Evolutionary conservation across 306 rosid species (phyloP).

Genomic region (Medicago lupulina): DNA sequence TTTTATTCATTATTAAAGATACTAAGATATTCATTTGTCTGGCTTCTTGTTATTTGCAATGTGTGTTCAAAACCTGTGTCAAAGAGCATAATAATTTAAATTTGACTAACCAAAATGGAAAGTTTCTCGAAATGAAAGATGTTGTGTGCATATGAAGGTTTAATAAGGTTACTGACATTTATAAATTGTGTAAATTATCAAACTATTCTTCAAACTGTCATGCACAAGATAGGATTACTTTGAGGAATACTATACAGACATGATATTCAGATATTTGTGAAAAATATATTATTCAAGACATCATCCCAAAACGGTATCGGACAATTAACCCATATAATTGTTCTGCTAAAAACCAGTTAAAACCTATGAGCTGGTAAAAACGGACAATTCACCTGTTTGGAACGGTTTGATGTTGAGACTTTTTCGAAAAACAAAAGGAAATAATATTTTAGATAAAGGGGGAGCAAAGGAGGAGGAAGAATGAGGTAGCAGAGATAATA

Average conservation of each 20-base stretch:
- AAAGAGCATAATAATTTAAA: not conserved
- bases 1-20: slow-evolving; percentile 2
- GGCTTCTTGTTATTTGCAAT: slow-evolving; percentile 23
- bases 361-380: not conserved
- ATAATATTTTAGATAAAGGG: not conserved
- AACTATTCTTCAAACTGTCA: slow-evolving; percentile 13
- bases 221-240: slow-evolving; percentile 25
- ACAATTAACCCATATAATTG: not conserved
- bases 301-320: not conserved
- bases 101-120: slow-evolving; percentile 13
- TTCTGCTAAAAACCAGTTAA: not conserved
- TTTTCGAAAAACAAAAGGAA: slow-evolving; percentile 5
- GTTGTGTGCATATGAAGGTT: not conserved
- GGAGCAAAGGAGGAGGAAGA: not conserved
- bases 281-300: not conserved
- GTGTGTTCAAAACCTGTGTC: slow-evolving; percentile 1
- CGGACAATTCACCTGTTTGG: not conserved
- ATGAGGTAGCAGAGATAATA: not conserved
- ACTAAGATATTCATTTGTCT: slow-evolving; percentile 14
- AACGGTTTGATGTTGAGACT: not conserved
- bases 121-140: slow-evolving; percentile 21
- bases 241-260: slow-evolving; percentile 4
- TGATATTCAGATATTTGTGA: slow-evolving; percentile 11
- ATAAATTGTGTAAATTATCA: slow-evolving; percentile 12
- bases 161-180: not conserved